Base-by-base conservation (phyloP, 2,329 filamentous ascomycete genomes). In the Aspergillus nomiae region DNA sequence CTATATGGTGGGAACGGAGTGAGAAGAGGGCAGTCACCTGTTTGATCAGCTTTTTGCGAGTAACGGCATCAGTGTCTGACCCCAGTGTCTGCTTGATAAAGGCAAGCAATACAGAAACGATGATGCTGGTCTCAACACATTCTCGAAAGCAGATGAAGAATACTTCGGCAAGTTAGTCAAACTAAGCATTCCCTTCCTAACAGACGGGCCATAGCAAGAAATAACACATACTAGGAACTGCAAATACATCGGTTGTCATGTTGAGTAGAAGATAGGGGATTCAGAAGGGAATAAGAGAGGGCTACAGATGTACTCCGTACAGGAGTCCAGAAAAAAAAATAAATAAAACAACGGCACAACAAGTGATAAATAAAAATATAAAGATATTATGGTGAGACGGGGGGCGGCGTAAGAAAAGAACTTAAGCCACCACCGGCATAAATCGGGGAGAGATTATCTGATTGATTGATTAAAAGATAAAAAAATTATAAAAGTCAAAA, bases 71-170 rank as follows among this genome's bases (percentile, higher is more conserved):
- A 63, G 84, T 79, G 60, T 88, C 83, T 11, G 89, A 86, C 0
- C 87, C 87, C 43, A 96, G 85, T 3, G 90, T 91, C 76, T 95
- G 91, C 77, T 94, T 95, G 63, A 96, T 81, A 75, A 95, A 96
- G 26, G 92, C 88, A 46, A 96, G 85, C 38, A 96, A 83, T n/a
- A 96, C 90, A 0, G 92, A 94, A 66, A 96, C 88, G 70, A 96
- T 91, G 73, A 96, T 92, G 72, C 86, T 89, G 0, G 90, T 91
- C 82, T 96, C 92, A 55, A 96, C 82, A 48, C 88, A 88, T 80
- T 96, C 93, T 73, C 93, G 89, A 76, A 96, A 95, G 79, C 92
- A 89, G 76, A 97, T 91, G 81, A 97, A 94, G 82, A 96, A 96
- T 60, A 96, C 87, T 84, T 45, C 12, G 5, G 6, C 1, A 36